Conservation (phyloP, 192 early-diverging fungal species). For the Ramicandelaber brevisporus region DNA sequence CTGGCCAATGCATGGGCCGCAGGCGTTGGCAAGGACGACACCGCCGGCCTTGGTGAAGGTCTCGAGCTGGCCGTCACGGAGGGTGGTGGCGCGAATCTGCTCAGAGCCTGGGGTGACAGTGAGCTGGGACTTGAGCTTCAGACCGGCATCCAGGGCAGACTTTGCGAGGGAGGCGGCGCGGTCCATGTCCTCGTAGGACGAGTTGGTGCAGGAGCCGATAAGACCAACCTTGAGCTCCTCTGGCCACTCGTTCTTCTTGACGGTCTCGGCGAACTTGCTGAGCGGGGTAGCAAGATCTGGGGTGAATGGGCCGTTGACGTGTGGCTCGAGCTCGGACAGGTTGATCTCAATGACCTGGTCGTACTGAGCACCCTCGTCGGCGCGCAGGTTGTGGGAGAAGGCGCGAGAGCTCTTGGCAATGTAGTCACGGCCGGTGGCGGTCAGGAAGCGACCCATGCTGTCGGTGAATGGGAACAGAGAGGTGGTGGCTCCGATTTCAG, state of each 20-base stretch:
- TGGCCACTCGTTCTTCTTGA: slow-evolving; percentile 69
- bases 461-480: slow-evolving; percentile 87
- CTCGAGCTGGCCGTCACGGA: slow-evolving; percentile 65
- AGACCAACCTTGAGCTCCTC: slow-evolving; percentile 67
- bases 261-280: slow-evolving; percentile 73
- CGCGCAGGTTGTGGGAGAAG: slow-evolving; percentile 69
- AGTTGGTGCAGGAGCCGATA: slow-evolving; percentile 98
- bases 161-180: slow-evolving; percentile 71
- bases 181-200: slow-evolving; percentile 92
- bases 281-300: slow-evolving; percentile 85
- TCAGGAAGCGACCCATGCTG: slow-evolving; percentile 78
- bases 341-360: slow-evolving; percentile 90
- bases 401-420: slow-evolving; percentile 55
- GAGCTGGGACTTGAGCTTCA: slow-evolving; percentile 61
- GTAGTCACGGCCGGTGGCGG: slow-evolving; percentile 52
- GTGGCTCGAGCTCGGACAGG: slow-evolving; percentile 75
- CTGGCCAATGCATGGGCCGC: slow-evolving; percentile 96
- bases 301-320: slow-evolving; percentile 95
- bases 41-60: slow-evolving; percentile 56
- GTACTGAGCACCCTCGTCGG: slow-evolving; percentile 70
- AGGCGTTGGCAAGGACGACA: slow-evolving; percentile 85
- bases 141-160: slow-evolving; percentile 53
- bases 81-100: slow-evolving; percentile 90
- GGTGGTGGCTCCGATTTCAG: slow-evolving; percentile 93
- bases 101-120: slow-evolving; percentile 91